Evolutionary conservation across 2,329 filamentous ascomycete genomes (phyloP).

Genomic region (Ophiognomonia clavigignenti-juglandacearum): DNA sequence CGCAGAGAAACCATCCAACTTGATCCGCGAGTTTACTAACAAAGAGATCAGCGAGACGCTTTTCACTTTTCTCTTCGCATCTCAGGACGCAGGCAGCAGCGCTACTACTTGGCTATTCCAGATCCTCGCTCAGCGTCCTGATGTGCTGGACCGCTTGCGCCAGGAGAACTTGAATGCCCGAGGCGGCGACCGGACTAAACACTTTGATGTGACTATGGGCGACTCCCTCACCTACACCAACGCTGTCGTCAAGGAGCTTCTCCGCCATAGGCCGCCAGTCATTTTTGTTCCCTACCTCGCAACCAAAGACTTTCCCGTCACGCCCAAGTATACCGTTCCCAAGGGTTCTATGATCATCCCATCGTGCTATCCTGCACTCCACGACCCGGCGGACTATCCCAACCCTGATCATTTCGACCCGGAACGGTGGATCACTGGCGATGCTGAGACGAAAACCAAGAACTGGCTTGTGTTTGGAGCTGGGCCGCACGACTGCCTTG

Average conservation of each 20-base stretch:
- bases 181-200: conserved; percentile 33
- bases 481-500: conserved; percentile 35
- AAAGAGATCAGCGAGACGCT: conserved; percentile 45
- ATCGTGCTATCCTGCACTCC: conserved; percentile 46
- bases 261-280: conserved; percentile 47
- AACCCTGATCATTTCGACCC: conserved; percentile 43
- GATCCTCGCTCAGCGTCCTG: conserved; percentile 44
- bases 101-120: conserved; percentile 50
- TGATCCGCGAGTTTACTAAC: conserved; percentile 46
- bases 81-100: conserved; percentile 49
- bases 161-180: conserved; percentile 41
- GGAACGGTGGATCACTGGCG: conserved; percentile 46
- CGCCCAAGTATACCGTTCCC: conserved; percentile 41
- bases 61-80: conserved; percentile 50
- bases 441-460: conserved; percentile 44
- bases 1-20: conserved; percentile 37
- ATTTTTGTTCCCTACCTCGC: conserved; percentile 50
- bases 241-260: conserved; percentile 48
- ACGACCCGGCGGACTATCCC: conserved; percentile 43
- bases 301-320: conserved; percentile 42
- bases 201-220: conserved; percentile 40
- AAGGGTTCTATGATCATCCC: conserved; percentile 46
- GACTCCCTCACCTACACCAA: conserved; percentile 46
- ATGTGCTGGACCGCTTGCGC: conserved; percentile 40
- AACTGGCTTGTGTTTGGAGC: conserved; percentile 52